phyloP scores from a whole-genome alignment of 2,329 filamentous ascomycete species.

The Phaeosphaeriaceae sp. region DNA sequence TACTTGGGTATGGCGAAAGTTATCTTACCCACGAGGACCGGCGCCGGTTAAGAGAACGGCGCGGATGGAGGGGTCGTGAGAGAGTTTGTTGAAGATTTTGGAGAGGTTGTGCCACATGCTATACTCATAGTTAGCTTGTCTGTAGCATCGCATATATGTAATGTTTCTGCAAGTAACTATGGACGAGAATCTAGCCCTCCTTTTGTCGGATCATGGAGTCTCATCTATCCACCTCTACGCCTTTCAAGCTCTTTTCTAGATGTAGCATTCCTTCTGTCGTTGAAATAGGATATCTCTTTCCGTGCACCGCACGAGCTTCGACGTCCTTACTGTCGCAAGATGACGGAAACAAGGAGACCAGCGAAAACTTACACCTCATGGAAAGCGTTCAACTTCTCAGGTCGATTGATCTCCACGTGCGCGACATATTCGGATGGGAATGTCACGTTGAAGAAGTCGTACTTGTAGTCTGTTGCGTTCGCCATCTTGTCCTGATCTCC shows the following conservation, averaged over 20 bases:
- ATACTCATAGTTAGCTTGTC: background rate
- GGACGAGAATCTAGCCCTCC: background rate
- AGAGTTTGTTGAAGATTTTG: conserved; percentile 74
- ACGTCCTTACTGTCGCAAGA: no score
- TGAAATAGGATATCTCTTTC: background rate
- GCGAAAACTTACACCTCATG: conserved; percentile 66
- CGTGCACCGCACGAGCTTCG: background rate
- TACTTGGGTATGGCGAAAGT: conserved; percentile 87
- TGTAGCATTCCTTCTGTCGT: background rate
- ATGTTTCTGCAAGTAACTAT: no score
- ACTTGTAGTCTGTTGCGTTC: conserved; percentile 48
- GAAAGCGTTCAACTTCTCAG: conserved; percentile 88
- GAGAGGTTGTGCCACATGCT: conserved; percentile 87
- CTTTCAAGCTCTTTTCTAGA: background rate
- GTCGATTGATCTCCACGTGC: conserved; percentile 91
- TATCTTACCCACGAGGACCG: conserved; percentile 83
- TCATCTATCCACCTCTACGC: background rate
- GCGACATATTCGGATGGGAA: conserved; percentile 76
- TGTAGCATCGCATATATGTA: no score
- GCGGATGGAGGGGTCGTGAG: conserved; percentile 74
- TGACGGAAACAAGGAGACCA: background rate
- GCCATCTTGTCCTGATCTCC: conserved; percentile 25
- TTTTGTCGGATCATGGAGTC: background rate
- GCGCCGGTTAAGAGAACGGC: conserved; percentile 80
- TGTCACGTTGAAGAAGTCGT: conserved; percentile 76